Evolutionary conservation across 225 moss, liverwort and hornwort genomes (phyloP).

Genomic region (Sphagnum contortum): DNA sequence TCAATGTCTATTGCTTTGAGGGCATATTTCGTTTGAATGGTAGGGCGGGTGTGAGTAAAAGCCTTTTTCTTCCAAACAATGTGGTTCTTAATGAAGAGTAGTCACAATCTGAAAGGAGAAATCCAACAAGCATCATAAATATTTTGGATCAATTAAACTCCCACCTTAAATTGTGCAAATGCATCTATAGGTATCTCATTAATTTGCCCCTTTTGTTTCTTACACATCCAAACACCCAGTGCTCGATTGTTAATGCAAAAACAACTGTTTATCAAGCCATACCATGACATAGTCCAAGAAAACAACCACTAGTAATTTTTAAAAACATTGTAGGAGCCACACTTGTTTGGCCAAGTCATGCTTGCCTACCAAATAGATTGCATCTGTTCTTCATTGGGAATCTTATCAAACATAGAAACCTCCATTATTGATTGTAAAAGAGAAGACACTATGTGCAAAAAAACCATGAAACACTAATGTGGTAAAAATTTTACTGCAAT

Average conservation of each 20-base stretch:
- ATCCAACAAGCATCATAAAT: slow-evolving; percentile 5
- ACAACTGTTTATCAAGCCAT: too few species aligned
- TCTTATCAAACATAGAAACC: too few species aligned
- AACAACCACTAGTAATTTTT: too few species aligned
- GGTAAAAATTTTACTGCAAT: too few species aligned
- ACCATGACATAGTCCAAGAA: too few species aligned
- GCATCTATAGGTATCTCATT: slow-evolving; percentile 28
- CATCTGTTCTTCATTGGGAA: too few species aligned
- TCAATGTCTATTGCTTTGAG: not conserved
- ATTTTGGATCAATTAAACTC: slow-evolving; percentile 20
- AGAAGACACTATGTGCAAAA: not conserved
- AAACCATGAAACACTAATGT: not conserved
- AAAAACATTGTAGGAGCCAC: too few species aligned
- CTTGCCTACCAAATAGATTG: too few species aligned
- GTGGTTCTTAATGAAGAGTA: slow-evolving; percentile 3
- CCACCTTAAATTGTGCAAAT: slow-evolving; percentile 28
- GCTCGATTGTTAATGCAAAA: too few species aligned
- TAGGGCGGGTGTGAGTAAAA: slow-evolving; percentile 32
- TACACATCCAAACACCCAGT: not conserved
- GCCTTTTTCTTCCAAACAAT: slow-evolving; percentile 34
- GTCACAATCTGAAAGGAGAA: slow-evolving; percentile 10
- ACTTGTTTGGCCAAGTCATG: too few species aligned
- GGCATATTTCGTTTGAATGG: slow-evolving; percentile 1
- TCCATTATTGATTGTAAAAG: too few species aligned
- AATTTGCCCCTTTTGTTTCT: slow-evolving; percentile 9